Evolutionary conservation across 2,329 filamentous ascomycete genomes (phyloP), one percentile per base, ranked within the genome.

Genomic region (Parafenestella ontariensis): DNA sequence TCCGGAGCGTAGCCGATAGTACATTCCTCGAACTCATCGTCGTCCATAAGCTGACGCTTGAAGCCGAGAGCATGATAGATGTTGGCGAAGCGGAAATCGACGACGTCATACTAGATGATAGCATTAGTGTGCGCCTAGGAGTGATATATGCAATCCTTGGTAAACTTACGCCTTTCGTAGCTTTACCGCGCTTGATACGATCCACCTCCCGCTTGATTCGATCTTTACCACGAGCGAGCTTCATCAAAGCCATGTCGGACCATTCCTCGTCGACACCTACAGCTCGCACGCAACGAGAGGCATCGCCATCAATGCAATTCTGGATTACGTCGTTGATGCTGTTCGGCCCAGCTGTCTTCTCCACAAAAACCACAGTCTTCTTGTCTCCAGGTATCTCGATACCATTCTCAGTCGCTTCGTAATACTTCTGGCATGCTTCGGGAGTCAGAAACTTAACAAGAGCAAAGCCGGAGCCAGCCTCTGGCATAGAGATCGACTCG

Each of bases 31-130:
- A 78, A 83, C 2, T 79, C 75, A 21, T 77, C 68, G 34, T 79
- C 70, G 17, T 74, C 70, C 39, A 69, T 51, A 11, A 83, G 66
- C 21, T 68, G 52, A 2, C 70, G 67, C 50, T 75, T 77, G 72
- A 83, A 83, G 18, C 69, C 70, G 15, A 80, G 73, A 0, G 81
- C 80, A 48, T 82, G 69, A 21, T 74, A 70, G 52, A 83, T 79
- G 56, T 73, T 79, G 39, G 71, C 75, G 65, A 83, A 83, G 8
- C 80, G 78, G 61, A 82, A 82, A 26, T 76, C 70, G n/a, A 81
- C 75, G 28, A 71, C 77, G 36, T 76, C 73, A 28, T 72, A 69
- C 79, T 82, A 50, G 17, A 21, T 18, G 13, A 23, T n/a, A 15
- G 2, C 28, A 20, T 68, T 49, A 68, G 65, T 10, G 24, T 24